phyloP scores from a whole-genome alignment of 2,329 filamentous ascomycete species.

The Colletotrichum orbiculare region DNA sequence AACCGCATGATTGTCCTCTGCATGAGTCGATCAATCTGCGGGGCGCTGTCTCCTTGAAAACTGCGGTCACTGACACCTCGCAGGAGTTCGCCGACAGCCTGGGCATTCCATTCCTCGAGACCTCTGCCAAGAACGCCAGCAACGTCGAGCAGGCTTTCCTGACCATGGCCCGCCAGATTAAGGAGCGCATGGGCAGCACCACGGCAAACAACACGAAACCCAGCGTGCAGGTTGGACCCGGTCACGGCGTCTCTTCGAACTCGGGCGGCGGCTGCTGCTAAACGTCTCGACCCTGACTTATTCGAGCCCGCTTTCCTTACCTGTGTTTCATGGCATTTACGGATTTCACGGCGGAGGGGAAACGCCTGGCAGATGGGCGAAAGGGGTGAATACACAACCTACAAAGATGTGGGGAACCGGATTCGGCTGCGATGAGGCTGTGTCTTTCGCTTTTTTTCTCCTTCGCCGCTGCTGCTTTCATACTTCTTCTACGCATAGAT shows the following conservation, averaged over 20 bases:
- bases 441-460: slow-evolving; percentile 35
- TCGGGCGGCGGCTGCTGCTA: slow-evolving; percentile 93
- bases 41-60: background rate
- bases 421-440: slow-evolving; percentile 33
- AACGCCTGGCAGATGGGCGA: slow-evolving; percentile 28
- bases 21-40: background rate
- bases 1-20: slow-evolving; percentile 8
- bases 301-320: slow-evolving; percentile 34
- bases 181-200: slow-evolving; percentile 98
- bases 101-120: slow-evolving; percentile 99
- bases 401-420: slow-evolving; percentile 35
- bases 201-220: slow-evolving; percentile 98
- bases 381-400: slow-evolving; percentile 18
- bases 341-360: slow-evolving; percentile 35
- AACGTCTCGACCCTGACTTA: slow-evolving; percentile 43
- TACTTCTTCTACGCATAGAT: slow-evolving; percentile 38
- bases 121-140: slow-evolving; percentile 98
- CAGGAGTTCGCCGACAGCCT: slow-evolving; percentile 99
- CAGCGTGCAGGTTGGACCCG: slow-evolving; percentile 93
- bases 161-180: slow-evolving; percentile 99
- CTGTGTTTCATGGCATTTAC: slow-evolving; percentile 37
- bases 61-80: slow-evolving; percentile 26
- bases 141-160: slow-evolving; percentile 99
- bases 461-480: slow-evolving; percentile 32
- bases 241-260: slow-evolving; percentile 90